Base-by-base conservation (phyloP, 345 rosid genomes). In the Eucalyptus microcorys region DNA sequence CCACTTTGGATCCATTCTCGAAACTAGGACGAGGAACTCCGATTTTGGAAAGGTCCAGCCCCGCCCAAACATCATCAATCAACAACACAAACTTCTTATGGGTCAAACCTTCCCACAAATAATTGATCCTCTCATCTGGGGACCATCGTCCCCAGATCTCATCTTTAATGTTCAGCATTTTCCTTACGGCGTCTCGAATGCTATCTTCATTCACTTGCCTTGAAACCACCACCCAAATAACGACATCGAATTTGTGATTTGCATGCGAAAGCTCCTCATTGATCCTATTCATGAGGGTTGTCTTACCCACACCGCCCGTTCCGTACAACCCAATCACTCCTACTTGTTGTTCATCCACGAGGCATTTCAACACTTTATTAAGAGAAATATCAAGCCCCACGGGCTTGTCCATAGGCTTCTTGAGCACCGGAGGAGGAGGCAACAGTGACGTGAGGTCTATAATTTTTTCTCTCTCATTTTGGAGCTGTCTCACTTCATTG, bases 51-150 rank as follows among this genome's bases (percentile, higher is more conserved):
- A 91, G 87, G 32, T 90, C 45, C 3, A 91, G 4, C 3, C 7
- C 30, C 6, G 45, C 59, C 89, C 87, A 87, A 34, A 90, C 19
- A 87, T 91, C 89, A 86, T 91, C 92, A 48, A 91, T 32, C 47
- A 91, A 81, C 34, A 91, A 6, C 17, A 89, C 66, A 55, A 91
- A 91, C 68, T 87, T 89, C 26, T 34, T 87, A 11, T 19, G 2
- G 1, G 21, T 43, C 86, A 89, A 61, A 34, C 2, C 1, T 3
- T 57, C 27, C 8, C 1, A 17, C 26, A 91, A 40, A 14, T 5
- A 7, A 14, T 9, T 21, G 42, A 79, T 87, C 48, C 68, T 91
- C 3, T 83, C 87, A 2, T 57, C 32, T 22, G 4, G 37, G 7
- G 45, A 34, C 15, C 22, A 71, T 14, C 8, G 10, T 6, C 7